These are phyloP conservation scores for Tylopilus felleus DNA, from an alignment of 768 basidiomycete species.

Conservation along the genomic window DNA sequence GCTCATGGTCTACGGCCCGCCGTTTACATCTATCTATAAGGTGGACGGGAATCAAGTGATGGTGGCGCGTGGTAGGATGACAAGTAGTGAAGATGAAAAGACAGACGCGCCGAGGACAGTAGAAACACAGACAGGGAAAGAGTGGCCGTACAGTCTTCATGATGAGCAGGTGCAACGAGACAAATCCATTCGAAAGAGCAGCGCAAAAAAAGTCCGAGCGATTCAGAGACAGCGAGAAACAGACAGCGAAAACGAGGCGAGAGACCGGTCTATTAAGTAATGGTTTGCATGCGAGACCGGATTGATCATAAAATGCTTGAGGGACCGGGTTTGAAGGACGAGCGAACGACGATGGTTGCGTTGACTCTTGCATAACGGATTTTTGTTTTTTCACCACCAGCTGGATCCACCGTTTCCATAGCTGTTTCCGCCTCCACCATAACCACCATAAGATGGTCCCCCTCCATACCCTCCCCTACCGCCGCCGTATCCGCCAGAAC, in stretches of 20 bases:
- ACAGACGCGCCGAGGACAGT: conserved; percentile 32
- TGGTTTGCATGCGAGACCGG: conserved; percentile 24
- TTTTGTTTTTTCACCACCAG: conserved; percentile 50
- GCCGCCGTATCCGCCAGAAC: conserved; percentile 30
- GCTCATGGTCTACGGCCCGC: conserved; percentile 45
- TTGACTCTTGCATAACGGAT: conserved; percentile 7
- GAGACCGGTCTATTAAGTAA: conserved; percentile 18
- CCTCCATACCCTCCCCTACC: conserved; percentile 44
- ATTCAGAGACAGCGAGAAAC: conserved; percentile 33
- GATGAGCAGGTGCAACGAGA: conserved; percentile 54
- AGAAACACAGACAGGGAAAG: conserved; percentile 41
- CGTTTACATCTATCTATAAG: conserved; percentile 43
- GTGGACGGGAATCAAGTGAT: conserved; percentile 27
- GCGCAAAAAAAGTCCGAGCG: conserved; percentile 47
- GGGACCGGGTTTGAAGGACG: conserved; percentile 5
- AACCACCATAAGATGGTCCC: conserved; percentile 28
- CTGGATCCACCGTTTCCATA: conserved; percentile 34
- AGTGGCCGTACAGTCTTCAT: conserved; percentile 41
- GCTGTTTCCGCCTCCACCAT: conserved; percentile 27
- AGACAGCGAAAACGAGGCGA: conserved; percentile 20
- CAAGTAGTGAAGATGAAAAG: conserved; percentile 7
- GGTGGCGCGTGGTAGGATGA: conserved; percentile 22
- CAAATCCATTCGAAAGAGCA: conserved; percentile 60
- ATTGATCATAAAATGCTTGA: conserved; percentile 17
- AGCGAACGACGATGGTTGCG: conserved; percentile 9